phyloP scores from a whole-genome alignment of 768 basidiomycete genomes.

The Fomitopsis serialis region DNA sequence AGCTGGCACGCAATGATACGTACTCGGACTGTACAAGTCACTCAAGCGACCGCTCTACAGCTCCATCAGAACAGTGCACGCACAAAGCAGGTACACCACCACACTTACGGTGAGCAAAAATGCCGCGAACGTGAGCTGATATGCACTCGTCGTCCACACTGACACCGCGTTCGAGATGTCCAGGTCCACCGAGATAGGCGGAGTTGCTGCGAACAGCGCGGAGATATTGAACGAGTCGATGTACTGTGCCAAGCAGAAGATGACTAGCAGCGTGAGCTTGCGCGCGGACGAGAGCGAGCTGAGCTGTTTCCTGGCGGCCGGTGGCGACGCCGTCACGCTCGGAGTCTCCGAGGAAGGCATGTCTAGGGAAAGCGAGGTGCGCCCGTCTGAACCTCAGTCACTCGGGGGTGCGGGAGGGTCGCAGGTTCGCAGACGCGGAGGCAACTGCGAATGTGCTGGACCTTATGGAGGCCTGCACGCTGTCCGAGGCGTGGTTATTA shows the following conservation, averaged over 20 bases:
- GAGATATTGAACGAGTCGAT: conserved; percentile 24
- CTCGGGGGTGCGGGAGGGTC: too few species aligned
- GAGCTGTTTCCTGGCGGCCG: too few species aligned
- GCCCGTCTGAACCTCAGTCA: too few species aligned
- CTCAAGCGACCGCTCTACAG: conserved; percentile 20
- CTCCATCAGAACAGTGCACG: neutral
- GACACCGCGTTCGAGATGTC: conserved; percentile 9
- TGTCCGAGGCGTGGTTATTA: too few species aligned
- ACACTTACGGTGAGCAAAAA: conserved; percentile 21
- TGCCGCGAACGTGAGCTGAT: conserved; percentile 25
- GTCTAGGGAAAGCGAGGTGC: too few species aligned
- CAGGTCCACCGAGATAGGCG: conserved; percentile 12
- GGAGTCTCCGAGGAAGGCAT: too few species aligned
- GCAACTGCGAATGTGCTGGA: too few species aligned
- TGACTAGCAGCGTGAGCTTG: conserved; percentile 17
- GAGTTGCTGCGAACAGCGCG: conserved; percentile 17
- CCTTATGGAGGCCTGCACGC: too few species aligned
- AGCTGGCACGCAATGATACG: neutral
- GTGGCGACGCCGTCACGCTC: too few species aligned
- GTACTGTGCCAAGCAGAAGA: conserved; percentile 26
- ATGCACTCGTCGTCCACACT: conserved; percentile 25
- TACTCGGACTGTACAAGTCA: conserved; percentile 22
- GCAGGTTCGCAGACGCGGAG: too few species aligned
- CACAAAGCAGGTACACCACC: neutral
- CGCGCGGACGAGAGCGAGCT: conserved; percentile 4